Evolutionary conservation across 768 basidiomycete species (phyloP), one percentile per base, ranked within the genome.

Genomic region (Chlorophyllum brunneum): DNA sequence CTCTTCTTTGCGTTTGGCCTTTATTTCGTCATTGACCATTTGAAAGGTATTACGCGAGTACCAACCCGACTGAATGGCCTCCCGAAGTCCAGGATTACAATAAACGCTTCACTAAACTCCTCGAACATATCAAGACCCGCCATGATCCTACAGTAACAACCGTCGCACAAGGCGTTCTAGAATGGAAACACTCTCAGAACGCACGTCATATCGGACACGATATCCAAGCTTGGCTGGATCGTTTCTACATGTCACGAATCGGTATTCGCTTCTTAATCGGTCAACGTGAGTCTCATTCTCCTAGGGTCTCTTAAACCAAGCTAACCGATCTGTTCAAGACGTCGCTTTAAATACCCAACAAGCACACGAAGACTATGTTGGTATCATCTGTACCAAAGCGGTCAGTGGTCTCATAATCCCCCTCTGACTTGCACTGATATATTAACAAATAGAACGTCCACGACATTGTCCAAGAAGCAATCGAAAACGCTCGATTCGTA

Each of bases 141-240:
- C 97, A 99, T 68, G 95, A 98, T 63, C 95, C 95, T 0, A 98
- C 97, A 0, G 97, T 98, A 6, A 95, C 95, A 5, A 97, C 95
- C 6, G 90, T 98, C 51, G 93, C 92, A 0, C 94, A 95, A 68
- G 95, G 95, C 42, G 89, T 99, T 3, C 74, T 98, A 54, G 95
- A 99, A 65, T 98, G 94, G 94, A 98, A 98, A 65, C 78, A 83
- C 29, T 76, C 72, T 53, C 81, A 82, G 63, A 83, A 86, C 40
- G 77, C 81, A 11, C 78, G 74, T 29, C 77, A 82, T 43, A 92
- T 93, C 43, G 89, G 88, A 13, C 73, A 86, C 31, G 92, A 94
- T 59, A 88, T 99, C 46, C 95, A 98, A 67, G 83, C 86, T 22
- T 98, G 95, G 91, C 71, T 99, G 58, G 97, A 98, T 68, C 78